Base-by-base conservation (phyloP, 805 yeast species). In the Ogataea ramenticola region DNA sequence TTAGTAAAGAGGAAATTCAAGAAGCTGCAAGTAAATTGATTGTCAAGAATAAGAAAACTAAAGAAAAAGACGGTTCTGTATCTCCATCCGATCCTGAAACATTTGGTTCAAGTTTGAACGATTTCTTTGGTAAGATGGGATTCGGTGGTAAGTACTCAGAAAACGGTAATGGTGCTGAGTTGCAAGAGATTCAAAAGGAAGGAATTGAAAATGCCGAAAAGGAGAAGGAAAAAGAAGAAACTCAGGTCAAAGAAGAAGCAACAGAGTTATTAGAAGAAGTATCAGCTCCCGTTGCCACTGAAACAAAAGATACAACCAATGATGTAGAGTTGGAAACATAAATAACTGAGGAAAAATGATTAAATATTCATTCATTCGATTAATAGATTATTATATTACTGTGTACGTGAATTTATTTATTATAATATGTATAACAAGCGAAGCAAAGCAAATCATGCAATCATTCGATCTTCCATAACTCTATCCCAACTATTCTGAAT, bases 401-500 rank as follows among this genome's bases (percentile, higher is more conserved):
- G 27, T 24, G 27, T 10, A 24, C 10, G 27, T 24, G 27, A 24
- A n/a, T n/a, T n/a, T n/a, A n/a, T n/a, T n/a, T n/a, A n/a, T n/a
- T n/a, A n/a, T n/a, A n/a, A n/a, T n/a, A n/a, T n/a, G n/a, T n/a
- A n/a, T n/a, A n/a, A n/a, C n/a, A n/a, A n/a, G 15, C 9, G 14
- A 12, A 11, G 10, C 21, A 32, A 16, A 16, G 21, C 15, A 32
- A 9, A 16, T 9, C 4, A 32, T 4, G 24, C 19, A 34, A 31
- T 42, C 43, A 55, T 26, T 36, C 83, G 6, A 89, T 75, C 47
- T 82, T 74, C 98, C 98, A 90, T 0, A 91, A 72, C 58, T 90
- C 98, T 34, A 91, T 64, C 0, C 85, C 90, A 35, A 83, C 64
- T 4, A 91, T 79, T 43, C 73, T 75, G 61, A 93, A 93, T 56